Evolutionary conservation across 768 basidiomycete genomes (phyloP), one percentile per base, ranked within the genome.

Genomic region (Lactarius sp.): DNA sequence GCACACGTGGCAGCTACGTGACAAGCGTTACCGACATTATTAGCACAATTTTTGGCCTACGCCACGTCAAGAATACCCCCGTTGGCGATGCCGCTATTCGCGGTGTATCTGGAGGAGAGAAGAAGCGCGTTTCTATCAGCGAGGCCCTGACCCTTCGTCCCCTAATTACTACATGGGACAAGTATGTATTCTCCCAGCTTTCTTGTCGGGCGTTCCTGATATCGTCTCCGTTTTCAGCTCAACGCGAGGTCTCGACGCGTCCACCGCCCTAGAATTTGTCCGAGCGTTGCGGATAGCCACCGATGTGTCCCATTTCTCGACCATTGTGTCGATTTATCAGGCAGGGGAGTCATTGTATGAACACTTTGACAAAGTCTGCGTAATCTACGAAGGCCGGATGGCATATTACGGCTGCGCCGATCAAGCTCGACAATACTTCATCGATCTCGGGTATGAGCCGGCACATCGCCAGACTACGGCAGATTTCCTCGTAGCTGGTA

Each of bases 251-350:
- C 70, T 81, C 20, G 80, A 82, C 70, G 77, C 83, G 0, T 83
- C 82, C 6, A 85, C 84, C 4, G 84, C 84, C 13, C 75, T 84
- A 49, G 83, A 85, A 66, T 85, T 83, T 70, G 79, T 80, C 55
- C 81, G 80, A 62, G 81, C 83, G 2, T 74, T 86, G n/a, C 78
- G 84, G 41, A 78, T 84, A 42, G 74, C 80, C 6, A 84, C 84
- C 27, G 83, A 85, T 69, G 70, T 79, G 20, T 68, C 70, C 36
- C 70, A 70, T 50, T 67, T 70, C 60, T 71, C 86, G 0, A 90
- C 86, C 0, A 81, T 94, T 61, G 88, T 90, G n/a, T 87, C 89
- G 0, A 83, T 94, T 42, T 93, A 94, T 73, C 92, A 94, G 73
- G 92, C 89, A 8, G 86, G 86, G 56, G 89, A 92, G 71, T 78